Percentiles rank a stretch among this genome's conserved stretches.
Conservation (phyloP, 331 rosid species). For the Quercus tomentella region DNA sequence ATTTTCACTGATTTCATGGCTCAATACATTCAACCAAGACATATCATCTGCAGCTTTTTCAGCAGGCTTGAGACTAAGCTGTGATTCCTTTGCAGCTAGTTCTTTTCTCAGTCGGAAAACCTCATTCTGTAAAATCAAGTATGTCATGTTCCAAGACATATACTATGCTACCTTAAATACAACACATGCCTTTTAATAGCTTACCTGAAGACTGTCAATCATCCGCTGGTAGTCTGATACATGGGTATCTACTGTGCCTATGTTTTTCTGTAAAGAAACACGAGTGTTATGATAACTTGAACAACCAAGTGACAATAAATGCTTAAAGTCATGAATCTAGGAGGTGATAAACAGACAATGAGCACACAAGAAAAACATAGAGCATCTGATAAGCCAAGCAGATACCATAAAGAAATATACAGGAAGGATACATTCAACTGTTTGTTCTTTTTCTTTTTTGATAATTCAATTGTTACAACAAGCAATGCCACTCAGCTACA, state of each 20-base stretch:
- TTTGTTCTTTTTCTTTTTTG: no score
- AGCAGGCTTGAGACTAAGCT: slow-evolving; percentile 38
- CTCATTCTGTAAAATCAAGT: slow-evolving; percentile 37
- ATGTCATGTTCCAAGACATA: slow-evolving; percentile 6
- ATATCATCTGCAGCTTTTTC: slow-evolving; percentile 54
- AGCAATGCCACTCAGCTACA: no score
- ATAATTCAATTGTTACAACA: no score
- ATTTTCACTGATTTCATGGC: slow-evolving; percentile 62
- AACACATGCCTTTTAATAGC: not conserved
- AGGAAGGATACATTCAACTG: not conserved
- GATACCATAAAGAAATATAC: not conserved
- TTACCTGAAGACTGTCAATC: slow-evolving; percentile 64
- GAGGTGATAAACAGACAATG: not conserved
- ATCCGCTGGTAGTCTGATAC: slow-evolving; percentile 60
- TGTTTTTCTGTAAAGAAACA: slow-evolving; percentile 43
- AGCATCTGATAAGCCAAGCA: slow-evolving; percentile 1
- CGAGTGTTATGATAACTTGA: not conserved
- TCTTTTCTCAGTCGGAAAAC: slow-evolving; percentile 50
- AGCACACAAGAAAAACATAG: not conserved
- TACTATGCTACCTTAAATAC: not conserved
- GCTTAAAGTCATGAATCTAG: not conserved
- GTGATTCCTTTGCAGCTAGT: slow-evolving; percentile 54
- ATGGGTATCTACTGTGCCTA: slow-evolving; percentile 54
- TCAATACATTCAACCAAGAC: slow-evolving; percentile 50
- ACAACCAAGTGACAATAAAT: not conserved